Conservation (phyloP, 345 rosid genomes). For the Psidium friedrichsthalianum region DNA sequence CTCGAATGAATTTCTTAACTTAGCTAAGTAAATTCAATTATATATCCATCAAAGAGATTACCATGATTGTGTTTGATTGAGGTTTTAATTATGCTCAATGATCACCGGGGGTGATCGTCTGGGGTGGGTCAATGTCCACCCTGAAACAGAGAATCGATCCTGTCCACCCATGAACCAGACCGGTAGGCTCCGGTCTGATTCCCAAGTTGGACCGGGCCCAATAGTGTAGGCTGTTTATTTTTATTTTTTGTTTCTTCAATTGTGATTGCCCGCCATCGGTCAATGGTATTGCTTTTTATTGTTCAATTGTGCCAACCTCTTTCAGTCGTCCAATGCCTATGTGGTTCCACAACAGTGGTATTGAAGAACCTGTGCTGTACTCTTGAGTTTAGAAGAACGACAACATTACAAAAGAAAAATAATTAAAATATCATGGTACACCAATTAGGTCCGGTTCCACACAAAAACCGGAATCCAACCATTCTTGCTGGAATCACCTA, state of each 20-base stretch:
- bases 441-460: accelerated
- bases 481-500: too few species aligned
- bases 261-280: too few species aligned
- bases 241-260: too few species aligned
- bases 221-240: not conserved
- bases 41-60: too few species aligned
- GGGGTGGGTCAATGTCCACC: too few species aligned
- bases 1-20: too few species aligned
- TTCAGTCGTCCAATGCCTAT: not conserved
- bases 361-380: not conserved
- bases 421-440: not conserved
- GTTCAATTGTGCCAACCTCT: not conserved
- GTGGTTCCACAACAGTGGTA: too few species aligned
- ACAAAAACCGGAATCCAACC: not conserved
- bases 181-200: not conserved
- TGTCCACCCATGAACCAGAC: not conserved
- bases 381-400: not conserved
- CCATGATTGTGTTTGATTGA: too few species aligned
- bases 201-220: accelerated
- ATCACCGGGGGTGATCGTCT: too few species aligned
- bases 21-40: too few species aligned
- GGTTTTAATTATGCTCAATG: too few species aligned
- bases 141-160: accelerated
- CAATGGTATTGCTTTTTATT: too few species aligned
- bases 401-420: not conserved